Evolutionary conservation across 202 grass and related monocot genomes (phyloP), one percentile per base, ranked within the genome.

Genomic region (Bolboschoenoplectus hybrid): DNA sequence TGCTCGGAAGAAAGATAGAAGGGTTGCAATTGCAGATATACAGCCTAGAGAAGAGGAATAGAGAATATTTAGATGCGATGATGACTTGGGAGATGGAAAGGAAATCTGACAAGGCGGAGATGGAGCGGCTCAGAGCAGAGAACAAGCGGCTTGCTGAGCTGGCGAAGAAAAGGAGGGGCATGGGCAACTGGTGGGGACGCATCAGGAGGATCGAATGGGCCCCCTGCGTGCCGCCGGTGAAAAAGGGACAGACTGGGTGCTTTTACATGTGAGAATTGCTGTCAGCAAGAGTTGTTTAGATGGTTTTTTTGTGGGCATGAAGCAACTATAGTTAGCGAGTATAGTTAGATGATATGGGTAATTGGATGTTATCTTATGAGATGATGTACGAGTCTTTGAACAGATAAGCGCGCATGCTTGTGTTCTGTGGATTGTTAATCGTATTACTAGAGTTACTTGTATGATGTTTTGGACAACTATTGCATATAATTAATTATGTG

Each of bases 1-100:
- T 93, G 72, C 87, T 98, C 17, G 93, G 93, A 0, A 87, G 95
- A n/a, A 91, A 85, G 68, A 83, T 92, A 44, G 95, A 98, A 91
- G 85, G 88, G 52, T 85, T 98, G 36, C 93, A 92, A 85, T 85
- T 87, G 63, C 95, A 93, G 84, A 90, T 98, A 62, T 94, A 92
- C 84, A 88, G 70, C 1, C 86, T 98, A 34, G 93, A 98, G 93
- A 84, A 92, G 69, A 89, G 93, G 4, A 96, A 96, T 86, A 73
- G 97, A 8, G 93, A 92, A 85, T 94, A 90, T 85, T 76, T 85
- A 86, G 93, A 96, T 41, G 86, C 89, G 0, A 91, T 92, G 91
- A 90, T 90, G 2, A 73, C 50, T 0, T 86, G 87, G 91, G 93
- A 94, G 86, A 86, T 87, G 46, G 91, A 96, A 63, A 76, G 88